A percentile compares a stretch with the other conserved stretches of the same genome.
These are phyloP conservation scores for Polygonum aviculare DNA, from an alignment of 148 eudicot genomes.

Conservation along the genomic window DNA sequence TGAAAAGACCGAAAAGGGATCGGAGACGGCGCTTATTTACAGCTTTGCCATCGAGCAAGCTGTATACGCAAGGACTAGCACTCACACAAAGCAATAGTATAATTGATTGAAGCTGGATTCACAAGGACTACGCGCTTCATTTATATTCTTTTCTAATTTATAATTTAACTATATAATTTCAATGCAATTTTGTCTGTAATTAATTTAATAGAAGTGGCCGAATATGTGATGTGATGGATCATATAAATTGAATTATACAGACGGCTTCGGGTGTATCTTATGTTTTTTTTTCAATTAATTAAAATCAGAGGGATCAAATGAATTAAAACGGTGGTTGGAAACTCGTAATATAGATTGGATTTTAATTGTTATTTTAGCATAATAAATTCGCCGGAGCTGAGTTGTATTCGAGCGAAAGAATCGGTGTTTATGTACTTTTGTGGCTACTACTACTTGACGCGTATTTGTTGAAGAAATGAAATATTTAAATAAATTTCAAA, in stretches of 20 bases:
- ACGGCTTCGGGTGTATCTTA: background rate
- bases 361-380: background rate
- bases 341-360: background rate
- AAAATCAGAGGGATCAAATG: background rate
- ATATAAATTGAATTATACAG: background rate
- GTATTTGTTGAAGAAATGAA: background rate
- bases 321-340: background rate
- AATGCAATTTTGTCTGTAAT: background rate
- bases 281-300: background rate
- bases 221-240: background rate
- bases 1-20: background rate
- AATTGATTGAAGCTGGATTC: background rate
- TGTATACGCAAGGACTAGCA: background rate
- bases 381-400: background rate
- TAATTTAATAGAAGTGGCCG: background rate
- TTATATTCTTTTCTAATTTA: background rate
- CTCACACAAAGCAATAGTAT: background rate
- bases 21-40: background rate
- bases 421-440: background rate
- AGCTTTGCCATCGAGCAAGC: background rate
- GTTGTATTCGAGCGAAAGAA: background rate
- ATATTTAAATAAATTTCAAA: background rate
- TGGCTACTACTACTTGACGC: background rate
- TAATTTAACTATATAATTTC: background rate
- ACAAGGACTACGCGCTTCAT: background rate